Evolutionary conservation across 1,139 yeast genomes (phyloP), one percentile per base, ranked within the genome.

Genomic region (Diutina mesorugosa): DNA sequence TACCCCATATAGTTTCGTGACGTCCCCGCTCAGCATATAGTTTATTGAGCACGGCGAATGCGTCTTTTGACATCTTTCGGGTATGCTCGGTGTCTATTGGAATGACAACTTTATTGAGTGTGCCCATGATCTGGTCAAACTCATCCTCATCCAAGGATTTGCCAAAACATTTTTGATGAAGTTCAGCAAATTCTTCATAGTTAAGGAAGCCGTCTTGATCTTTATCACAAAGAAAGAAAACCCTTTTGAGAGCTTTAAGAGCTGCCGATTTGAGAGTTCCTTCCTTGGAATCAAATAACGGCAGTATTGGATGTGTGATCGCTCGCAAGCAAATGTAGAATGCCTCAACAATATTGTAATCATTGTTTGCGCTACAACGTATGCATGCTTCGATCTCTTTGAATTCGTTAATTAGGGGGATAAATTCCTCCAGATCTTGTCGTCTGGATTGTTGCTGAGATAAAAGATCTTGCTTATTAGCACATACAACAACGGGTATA

Each of bases 1-100:
- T 89, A 0, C 96, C 96, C 99, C 99, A 93, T 0, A 90, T 86
- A 0, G 98, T 91, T 67, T 93, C 99, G 67, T 93, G 98, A 51
- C 98, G 74, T 0, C 99, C 99, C 52, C 83, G 81, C 63, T 90
- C 96, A 1, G 95, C 95, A 66, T 87, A 93, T 45, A 87, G 71
- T 64, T 86, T 87, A 68, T 90, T 90, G 57, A 93, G 71, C 1
- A 82, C 71, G 6, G 93, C 71, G 64, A 93, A 93, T 0, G 96
- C 98, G 55, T 80, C 83, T 56, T 79, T 81, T 0, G 90, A 80
- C 2, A 93, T 72, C 26, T 54, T 47, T 7, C 55, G 41, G 6
- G 64, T 64, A 14, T 59, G 57, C 12, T 58, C 58, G 14, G 60
- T 61, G 1, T 55, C 56, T 9, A 66, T 71, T 4, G 73, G 72